These are phyloP conservation scores for Apodospora peruviana DNA, from an alignment of 495 filamentous ascomycete species.

Conservation along the genomic window DNA sequence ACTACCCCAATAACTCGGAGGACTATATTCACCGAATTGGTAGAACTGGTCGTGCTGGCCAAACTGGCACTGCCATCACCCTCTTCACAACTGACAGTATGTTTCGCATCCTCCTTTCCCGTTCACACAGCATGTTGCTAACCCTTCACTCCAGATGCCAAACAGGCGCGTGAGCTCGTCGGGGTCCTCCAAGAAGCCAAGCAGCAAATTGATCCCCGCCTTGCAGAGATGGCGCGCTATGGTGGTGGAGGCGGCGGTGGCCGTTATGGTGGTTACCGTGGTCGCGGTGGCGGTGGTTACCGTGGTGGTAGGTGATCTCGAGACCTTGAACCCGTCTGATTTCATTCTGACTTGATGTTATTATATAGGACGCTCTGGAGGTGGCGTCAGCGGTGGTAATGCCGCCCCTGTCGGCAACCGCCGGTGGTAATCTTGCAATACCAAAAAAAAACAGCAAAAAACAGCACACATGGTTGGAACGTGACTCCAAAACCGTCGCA, in stretches of 20 bases:
- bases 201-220: slow-evolving; percentile 94
- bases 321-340: not conserved
- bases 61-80: slow-evolving; percentile 88
- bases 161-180: slow-evolving; percentile 94
- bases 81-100: slow-evolving; percentile 98
- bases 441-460: slow-evolving; percentile 2
- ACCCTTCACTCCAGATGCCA: slow-evolving; percentile 61
- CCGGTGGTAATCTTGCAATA: slow-evolving; percentile 33
- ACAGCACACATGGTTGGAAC: not conserved
- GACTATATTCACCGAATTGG: slow-evolving; percentile 99
- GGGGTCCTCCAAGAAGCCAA: slow-evolving; percentile 91
- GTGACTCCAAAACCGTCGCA: not conserved
- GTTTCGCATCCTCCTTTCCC: slow-evolving; percentile 29
- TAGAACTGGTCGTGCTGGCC: slow-evolving; percentile 92
- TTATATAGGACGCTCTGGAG: slow-evolving; percentile 22
- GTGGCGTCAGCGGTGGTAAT: slow-evolving; percentile 33
- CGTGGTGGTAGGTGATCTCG: slow-evolving; percentile 23
- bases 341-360: not conserved
- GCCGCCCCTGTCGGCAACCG: slow-evolving; percentile 41
- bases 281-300: slow-evolving; percentile 26
- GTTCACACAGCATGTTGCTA: slow-evolving; percentile 1
- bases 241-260: slow-evolving; percentile 78
- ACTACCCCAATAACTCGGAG: slow-evolving; percentile 99
- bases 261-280: slow-evolving; percentile 54
- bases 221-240: slow-evolving; percentile 93